Evolutionary conservation across 345 rosid genomes (phyloP), one percentile per base, ranked within the genome.

Genomic region (Populus nigra): DNA sequence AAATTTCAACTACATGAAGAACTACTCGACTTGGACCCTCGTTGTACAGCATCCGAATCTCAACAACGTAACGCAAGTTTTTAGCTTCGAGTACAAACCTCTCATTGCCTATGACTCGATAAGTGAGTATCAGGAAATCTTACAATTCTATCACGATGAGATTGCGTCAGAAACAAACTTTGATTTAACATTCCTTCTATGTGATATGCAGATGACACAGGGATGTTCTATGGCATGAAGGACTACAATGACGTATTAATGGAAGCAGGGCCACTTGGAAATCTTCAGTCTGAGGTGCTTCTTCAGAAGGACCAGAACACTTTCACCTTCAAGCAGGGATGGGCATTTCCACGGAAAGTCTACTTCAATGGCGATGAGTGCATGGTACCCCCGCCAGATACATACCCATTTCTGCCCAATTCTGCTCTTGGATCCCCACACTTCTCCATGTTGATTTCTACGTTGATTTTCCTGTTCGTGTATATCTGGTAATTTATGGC

Each of bases 341-440:
- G 99, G 97, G 97, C 96, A 1, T 93, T 95, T 80, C 98, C 99
- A 0, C 77, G 93, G 75, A 91, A 88, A 84, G 97, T 93, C 7
- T 95, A 95, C 84, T 91, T 95, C 85, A 92, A 93, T 78, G 99
- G 99, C 0, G 96, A 95, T 49, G 97, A 92, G 68, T 93, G 99
- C 83, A 87, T 91, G 91, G 82, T 93, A 18, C 98, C 98, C 11
- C 88, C 93, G 36, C 99, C 99, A 18, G 99, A 92, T 68, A 62
- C 91, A 18, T 94, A 92, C 85, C 96, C 98, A 22, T 91, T 79
- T 71, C 88, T 91, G 69, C 97, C 98, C 59, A 94, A 87, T 80
- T 82, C 88, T 18, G 94, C 88, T 15, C 70, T 39, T 38, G 36
- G 69, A 65, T 72, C 72, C 43, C 73, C 76, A 0, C 45, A 78